These are phyloP conservation scores for Neurospora sp. DNA, from an alignment of 495 filamentous ascomycete species.

Conservation along the genomic window DNA sequence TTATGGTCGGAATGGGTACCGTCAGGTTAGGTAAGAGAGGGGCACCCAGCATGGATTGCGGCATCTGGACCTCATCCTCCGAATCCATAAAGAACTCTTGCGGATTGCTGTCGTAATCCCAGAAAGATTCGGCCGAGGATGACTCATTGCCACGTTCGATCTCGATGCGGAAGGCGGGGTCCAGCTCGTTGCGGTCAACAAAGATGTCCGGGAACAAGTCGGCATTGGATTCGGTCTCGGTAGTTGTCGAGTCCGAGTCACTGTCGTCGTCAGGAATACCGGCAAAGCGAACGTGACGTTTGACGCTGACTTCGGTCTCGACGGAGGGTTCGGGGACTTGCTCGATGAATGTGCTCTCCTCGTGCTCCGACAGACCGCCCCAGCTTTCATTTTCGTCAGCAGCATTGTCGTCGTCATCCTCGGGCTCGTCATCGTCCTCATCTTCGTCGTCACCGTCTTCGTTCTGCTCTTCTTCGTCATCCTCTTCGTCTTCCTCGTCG, in stretches of 20 bases:
- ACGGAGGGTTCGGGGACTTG: conserved; percentile 27
- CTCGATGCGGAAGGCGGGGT: conserved; percentile 57
- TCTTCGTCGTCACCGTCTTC: conserved; percentile 29
- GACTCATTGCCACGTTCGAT: conserved; percentile 50
- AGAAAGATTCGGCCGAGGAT: conserved; percentile 35
- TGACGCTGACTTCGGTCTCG: conserved; percentile 34
- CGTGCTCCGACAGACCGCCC: conserved; percentile 44
- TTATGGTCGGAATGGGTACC: conserved; percentile 25
- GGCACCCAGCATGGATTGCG: neutral
- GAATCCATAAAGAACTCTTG: conserved; percentile 15
- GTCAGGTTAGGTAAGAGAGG: neutral
- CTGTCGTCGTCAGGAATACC: conserved; percentile 36
- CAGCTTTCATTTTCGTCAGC: conserved; percentile 43
- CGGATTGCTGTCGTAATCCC: conserved; percentile 29
- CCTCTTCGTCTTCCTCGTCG: conserved; percentile 24
- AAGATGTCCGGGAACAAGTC: conserved; percentile 63
- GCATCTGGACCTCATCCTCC: conserved; percentile 20
- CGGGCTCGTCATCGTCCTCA: conserved; percentile 14
- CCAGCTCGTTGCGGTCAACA: conserved; percentile 57
- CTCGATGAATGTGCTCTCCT: conserved; percentile 35
- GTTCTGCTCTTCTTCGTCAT: conserved; percentile 29
- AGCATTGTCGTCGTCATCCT: conserved; percentile 26
- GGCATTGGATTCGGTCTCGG: conserved; percentile 32
- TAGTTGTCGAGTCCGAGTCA: conserved; percentile 38
- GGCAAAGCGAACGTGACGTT: conserved; percentile 41